Evolutionary conservation across 768 basidiomycete genomes (phyloP).

Genomic region (Dioszegia crocea): DNA sequence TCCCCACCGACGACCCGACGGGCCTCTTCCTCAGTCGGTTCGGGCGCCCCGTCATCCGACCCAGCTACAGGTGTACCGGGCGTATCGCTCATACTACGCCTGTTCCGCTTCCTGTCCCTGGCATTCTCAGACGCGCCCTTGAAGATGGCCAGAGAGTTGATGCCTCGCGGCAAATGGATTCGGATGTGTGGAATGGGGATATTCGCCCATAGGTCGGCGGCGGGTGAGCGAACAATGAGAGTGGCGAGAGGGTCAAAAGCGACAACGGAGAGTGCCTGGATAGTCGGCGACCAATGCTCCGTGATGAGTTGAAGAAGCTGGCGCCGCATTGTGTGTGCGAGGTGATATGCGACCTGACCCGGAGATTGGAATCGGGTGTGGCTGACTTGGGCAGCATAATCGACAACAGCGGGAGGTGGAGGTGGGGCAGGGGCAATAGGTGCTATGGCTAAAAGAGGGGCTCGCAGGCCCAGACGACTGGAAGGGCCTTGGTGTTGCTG

Average conservation of each 20-base stretch:
- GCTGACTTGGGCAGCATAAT: no score
- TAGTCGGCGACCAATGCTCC: conserved; percentile 21
- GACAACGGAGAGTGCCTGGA: conserved; percentile 34
- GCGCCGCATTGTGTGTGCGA: conserved; percentile 20
- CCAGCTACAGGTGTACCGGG: not conserved
- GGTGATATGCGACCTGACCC: conserved; percentile 1
- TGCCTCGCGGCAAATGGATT: conserved; percentile 31
- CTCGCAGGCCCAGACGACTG: no score
- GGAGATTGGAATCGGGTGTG: no score
- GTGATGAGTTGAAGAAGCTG: conserved; percentile 14
- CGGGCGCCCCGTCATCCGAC: not conserved
- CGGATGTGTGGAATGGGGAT: conserved; percentile 29
- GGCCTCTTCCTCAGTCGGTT: conserved; percentile 1
- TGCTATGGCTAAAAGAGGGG: no score
- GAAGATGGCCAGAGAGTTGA: conserved; percentile 31
- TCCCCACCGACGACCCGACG: conserved; percentile 29
- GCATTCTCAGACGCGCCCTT: conserved; percentile 24
- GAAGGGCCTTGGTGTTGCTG: no score
- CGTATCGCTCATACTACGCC: not conserved
- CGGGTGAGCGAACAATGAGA: conserved; percentile 24
- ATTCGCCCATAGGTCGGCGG: conserved; percentile 30
- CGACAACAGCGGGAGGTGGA: no score
- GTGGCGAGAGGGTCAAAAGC: conserved; percentile 31
- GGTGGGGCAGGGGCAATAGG: no score
- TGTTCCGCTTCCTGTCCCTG: conserved; percentile 8